These are phyloP conservation scores for Zopfia rhizophila DNA, from an alignment of 2,329 filamentous ascomycete species.

Conservation along the genomic window DNA sequence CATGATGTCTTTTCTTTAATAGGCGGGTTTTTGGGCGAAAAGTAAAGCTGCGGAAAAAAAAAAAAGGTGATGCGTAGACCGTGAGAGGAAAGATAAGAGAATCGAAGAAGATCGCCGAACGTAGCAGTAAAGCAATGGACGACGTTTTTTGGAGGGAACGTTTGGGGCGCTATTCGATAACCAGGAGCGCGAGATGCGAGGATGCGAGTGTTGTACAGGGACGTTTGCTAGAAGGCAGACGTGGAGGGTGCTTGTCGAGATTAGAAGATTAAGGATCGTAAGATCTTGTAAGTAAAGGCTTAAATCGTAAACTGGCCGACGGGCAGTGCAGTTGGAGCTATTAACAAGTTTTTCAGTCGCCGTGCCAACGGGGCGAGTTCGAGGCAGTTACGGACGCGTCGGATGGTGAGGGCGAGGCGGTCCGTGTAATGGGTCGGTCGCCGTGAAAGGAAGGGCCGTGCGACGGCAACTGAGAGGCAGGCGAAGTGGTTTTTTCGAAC, in stretches of 20 bases:
- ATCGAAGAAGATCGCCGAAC: constrained; percentile 37
- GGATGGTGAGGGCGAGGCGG: constrained; percentile 29
- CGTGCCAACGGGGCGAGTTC: constrained; percentile 18
- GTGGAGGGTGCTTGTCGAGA: constrained; percentile 34
- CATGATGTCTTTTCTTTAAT: constrained; percentile 45
- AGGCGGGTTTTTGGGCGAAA: constrained; percentile 34
- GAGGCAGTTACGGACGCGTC: constrained; percentile 28
- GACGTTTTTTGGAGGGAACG: constrained; percentile 35
- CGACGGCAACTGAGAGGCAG: constrained; percentile 4
- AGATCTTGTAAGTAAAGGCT: constrained; percentile 42
- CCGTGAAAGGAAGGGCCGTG: not conserved
- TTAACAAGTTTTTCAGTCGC: constrained; percentile 45
- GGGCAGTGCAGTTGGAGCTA: constrained; percentile 49
- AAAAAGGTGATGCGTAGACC: constrained; percentile 36
- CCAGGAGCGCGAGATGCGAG: constrained; percentile 18
- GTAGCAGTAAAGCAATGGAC: constrained; percentile 23
- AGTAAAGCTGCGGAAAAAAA: constrained; percentile 42
- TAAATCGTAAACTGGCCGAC: constrained; percentile 49
- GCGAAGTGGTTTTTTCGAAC: constrained; percentile 19
- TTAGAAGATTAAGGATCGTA: constrained; percentile 55
- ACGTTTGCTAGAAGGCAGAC: constrained; percentile 35
- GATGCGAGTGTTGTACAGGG: constrained; percentile 25
- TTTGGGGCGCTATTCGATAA: constrained; percentile 21
- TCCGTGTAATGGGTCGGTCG: constrained; percentile 18
- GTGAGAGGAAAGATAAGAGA: constrained; percentile 43